Conservation (phyloP, 1,284 basidiomycete species). For the Porphyrellus sp. region DNA sequence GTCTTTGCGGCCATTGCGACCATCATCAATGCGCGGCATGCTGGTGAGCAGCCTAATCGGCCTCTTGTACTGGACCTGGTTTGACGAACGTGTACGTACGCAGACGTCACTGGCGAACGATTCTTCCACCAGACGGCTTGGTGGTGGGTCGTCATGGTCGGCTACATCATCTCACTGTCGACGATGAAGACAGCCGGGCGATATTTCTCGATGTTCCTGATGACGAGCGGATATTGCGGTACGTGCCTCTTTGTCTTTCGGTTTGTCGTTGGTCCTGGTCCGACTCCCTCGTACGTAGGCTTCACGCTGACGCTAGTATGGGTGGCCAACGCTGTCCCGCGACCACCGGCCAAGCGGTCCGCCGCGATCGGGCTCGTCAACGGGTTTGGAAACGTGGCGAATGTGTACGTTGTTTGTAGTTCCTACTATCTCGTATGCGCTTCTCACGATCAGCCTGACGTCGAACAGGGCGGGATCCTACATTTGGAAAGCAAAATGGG, state of each 20-base stretch:
- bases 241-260: constrained; percentile 27
- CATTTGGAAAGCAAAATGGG: constrained; percentile 49
- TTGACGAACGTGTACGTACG: neutral
- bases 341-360: constrained; percentile 59
- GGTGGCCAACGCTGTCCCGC: constrained; percentile 59
- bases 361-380: constrained; percentile 42
- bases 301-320: constrained; percentile 61
- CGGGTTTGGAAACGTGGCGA: constrained; percentile 33
- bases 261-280: neutral
- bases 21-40: neutral
- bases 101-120: constrained; percentile 51
- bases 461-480: constrained; percentile 47
- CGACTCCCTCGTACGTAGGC: constrained; percentile 35
- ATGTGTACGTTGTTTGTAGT: constrained; percentile 24
- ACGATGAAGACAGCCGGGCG: constrained; percentile 54
- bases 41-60: neutral
- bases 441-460: no score
- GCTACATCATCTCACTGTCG: constrained; percentile 57
- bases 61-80: neutral
- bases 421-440: neutral
- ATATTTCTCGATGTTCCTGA: constrained; percentile 65
- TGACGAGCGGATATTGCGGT: constrained; percentile 58
- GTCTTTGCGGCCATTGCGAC: neutral
- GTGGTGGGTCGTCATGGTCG: constrained; percentile 60
- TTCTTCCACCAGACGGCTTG: constrained; percentile 63